These are phyloP conservation scores for Phytopythium cucurbitacearum DNA, from an alignment of 352 stramenopile species.

Conservation along the genomic window DNA sequence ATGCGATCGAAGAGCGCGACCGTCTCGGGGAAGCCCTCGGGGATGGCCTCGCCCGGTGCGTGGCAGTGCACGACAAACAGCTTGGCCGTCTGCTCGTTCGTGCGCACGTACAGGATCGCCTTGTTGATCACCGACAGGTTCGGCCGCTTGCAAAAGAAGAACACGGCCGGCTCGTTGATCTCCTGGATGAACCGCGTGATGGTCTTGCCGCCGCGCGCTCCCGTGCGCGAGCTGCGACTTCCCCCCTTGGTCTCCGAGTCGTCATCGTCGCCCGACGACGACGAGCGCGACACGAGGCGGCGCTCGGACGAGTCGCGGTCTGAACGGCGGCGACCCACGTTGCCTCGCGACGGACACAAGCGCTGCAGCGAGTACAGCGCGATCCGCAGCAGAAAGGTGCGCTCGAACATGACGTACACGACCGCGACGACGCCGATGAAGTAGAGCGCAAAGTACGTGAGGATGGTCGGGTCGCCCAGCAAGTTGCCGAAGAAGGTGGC, in stretches of 20 bases:
- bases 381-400: conserved; percentile 81
- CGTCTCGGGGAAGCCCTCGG: conserved; percentile 79
- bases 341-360: conserved; percentile 64
- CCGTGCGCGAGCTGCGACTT: conserved; percentile 38
- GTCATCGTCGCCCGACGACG: conserved; percentile 51
- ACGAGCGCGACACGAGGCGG: conserved; percentile 49
- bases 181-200: conserved; percentile 80
- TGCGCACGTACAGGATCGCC: conserved; percentile 93
- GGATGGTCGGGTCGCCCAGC: conserved; percentile 77
- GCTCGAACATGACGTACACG: conserved; percentile 88
- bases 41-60: conserved; percentile 44
- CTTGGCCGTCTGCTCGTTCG: conserved; percentile 91
- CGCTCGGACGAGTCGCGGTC: conserved; percentile 1
- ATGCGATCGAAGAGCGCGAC: conserved; percentile 91
- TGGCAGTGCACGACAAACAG: conserved; percentile 91
- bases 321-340: conserved; percentile 8
- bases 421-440: conserved; percentile 77
- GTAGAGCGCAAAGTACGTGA: conserved; percentile 89
- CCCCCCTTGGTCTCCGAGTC: conserved; percentile 10
- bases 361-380: conserved; percentile 75
- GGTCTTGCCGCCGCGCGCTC: conserved; percentile 77
- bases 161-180: conserved; percentile 89
- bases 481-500: conserved; percentile 84
- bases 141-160: conserved; percentile 92
- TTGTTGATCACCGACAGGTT: conserved; percentile 95